Evolutionary conservation across 805 yeast species (phyloP), one percentile per base, ranked within the genome.

Genomic region (Yamadazyma sp.): DNA sequence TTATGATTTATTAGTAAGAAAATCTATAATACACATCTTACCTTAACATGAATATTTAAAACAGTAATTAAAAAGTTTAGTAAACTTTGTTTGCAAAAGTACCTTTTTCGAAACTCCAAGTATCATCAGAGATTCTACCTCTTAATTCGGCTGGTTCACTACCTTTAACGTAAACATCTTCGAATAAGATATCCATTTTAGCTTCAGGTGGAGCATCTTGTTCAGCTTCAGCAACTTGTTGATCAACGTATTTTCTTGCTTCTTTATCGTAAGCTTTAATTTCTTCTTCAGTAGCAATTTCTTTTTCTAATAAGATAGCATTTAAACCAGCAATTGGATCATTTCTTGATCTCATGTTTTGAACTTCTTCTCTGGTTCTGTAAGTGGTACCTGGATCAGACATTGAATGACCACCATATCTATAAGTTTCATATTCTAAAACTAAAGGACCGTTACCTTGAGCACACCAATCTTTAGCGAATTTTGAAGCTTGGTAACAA

Each of bases 371-470:
- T 76, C 98, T 89, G 61, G 98, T 93, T 80, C 98, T 85, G 82
- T 93, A 93, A 50, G 98, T 93, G 66, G 98, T 93, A 78, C 98
- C 98, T 58, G 98, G 98, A 72, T 93, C 98, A 52, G 98, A 91
- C 98, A 93, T 93, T 52, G 98, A 93, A 80, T 93, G 98, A 67
- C 98, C 98, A 75, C 98, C 98, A 66, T 93, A 93, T 78, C 98
- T 85, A 75, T 93, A 93, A 53, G 98, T 93, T 75, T 89, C 97
- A 70, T 84, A 93, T 76, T 93, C 98, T 52, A 93, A 60, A 36
- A 93, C 96, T 51, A 93, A 69, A 47, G 98, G 98, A 48, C 98
- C 98, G 58, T 91, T 89, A 58, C 96, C 96, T 43, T 81, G 70
- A 44, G 84, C 75, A 65, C 86, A 75, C 96, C 95, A 93, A 67